These are phyloP conservation scores for Spergularia azorica DNA, from an alignment of 179 eudicot genomes.

Conservation along the genomic window DNA sequence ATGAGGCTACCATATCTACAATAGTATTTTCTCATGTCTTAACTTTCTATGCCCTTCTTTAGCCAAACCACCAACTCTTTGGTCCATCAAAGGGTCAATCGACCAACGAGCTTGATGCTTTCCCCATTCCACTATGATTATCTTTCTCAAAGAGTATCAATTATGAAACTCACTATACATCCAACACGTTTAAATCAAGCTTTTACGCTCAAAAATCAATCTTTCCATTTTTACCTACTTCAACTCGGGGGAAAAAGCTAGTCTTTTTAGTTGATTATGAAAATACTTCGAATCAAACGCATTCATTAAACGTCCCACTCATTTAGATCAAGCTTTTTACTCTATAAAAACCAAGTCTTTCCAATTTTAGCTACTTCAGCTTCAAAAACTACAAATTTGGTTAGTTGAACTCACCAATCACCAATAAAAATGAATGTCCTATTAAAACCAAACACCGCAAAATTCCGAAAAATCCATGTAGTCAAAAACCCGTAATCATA, in stretches of 20 bases:
- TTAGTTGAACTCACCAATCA: not conserved
- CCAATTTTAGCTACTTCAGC: not conserved
- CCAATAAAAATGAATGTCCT: not conserved
- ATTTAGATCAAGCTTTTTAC: not conserved
- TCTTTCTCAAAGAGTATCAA: not conserved
- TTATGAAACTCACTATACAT: not conserved
- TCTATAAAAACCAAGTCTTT: not conserved
- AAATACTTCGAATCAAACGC: not conserved
- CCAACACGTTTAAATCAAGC: not conserved
- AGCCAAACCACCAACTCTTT: not conserved
- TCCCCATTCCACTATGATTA: not conserved
- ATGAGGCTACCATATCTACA: not conserved
- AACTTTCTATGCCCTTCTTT: not conserved
- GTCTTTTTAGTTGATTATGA: too few relatives aligned
- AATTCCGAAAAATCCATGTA: not conserved
- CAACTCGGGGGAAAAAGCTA: not conserved
- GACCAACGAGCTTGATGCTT: conserved; percentile 3
- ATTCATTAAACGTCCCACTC: not conserved
- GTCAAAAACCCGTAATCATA: not conserved
- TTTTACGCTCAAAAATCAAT: not conserved
- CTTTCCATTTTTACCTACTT: not conserved
- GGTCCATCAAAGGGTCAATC: not conserved
- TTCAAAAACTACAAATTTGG: not conserved
- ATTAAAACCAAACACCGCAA: not conserved
- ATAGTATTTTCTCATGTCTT: not conserved